A percentile compares a stretch with the other conserved stretches of the same genome.
These are phyloP conservation scores for Mortierella claussenii DNA, from an alignment of 192 early-diverging fungal species.

Conservation along the genomic window DNA sequence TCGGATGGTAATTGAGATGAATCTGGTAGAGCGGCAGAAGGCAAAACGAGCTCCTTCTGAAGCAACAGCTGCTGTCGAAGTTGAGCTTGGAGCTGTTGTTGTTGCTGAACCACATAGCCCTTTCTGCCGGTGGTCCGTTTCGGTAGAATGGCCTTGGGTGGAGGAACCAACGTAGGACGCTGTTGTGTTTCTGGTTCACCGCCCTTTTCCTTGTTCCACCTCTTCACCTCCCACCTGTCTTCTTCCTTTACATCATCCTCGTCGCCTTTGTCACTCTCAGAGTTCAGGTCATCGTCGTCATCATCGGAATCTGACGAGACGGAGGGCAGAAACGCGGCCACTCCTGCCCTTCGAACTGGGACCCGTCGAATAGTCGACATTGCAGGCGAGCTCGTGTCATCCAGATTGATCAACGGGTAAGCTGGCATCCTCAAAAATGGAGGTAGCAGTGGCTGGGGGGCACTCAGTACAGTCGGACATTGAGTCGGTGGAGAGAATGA, in stretches of 20 bases:
- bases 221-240: not conserved
- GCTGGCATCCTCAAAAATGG: constrained; percentile 25
- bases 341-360: not conserved
- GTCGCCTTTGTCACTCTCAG: not conserved
- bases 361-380: not conserved
- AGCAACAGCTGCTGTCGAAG: not conserved
- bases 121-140: constrained; percentile 37
- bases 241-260: not conserved
- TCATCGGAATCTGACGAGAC: constrained; percentile 1
- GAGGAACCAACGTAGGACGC: not conserved
- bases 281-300: not conserved
- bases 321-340: not conserved
- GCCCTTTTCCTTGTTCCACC: not conserved
- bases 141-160: constrained; percentile 21
- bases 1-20: not conserved
- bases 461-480: not conserved
- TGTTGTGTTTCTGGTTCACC: not conserved
- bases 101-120: constrained; percentile 23
- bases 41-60: not conserved
- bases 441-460: not conserved
- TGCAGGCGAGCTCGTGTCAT: constrained; percentile 3
- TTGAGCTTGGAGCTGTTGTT: constrained; percentile 18
- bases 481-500: not conserved
- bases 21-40: not conserved
- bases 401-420: constrained; percentile 33